Base-by-base conservation (phyloP, 495 filamentous ascomycete genomes). In the Cryomyces minteri region DNA sequence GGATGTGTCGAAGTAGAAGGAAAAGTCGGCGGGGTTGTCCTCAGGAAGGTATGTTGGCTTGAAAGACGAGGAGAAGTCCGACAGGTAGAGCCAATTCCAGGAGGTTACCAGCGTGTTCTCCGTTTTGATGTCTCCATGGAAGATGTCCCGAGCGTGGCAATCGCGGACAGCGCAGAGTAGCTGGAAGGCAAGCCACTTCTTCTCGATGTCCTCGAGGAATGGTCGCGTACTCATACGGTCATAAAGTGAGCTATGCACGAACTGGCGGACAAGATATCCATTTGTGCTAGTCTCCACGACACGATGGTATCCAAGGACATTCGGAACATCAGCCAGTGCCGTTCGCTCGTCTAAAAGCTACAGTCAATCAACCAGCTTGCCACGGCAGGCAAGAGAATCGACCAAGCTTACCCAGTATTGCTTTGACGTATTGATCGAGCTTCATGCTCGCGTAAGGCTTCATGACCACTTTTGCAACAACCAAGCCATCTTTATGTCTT, bases 1-100 rank as follows among this genome's bases (percentile, higher is more conserved):
- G 6, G 88, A 93, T 0, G 82, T 86, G 56, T 96, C 92, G 58
- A 96, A 99, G 61, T 84, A 99, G 56, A 93, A 96, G 0, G 86
- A 92, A 51, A 95, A 96, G 49, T 96, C 86, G 29, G 87, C 88
- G 5, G 92, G 92, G 53, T 99, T 96, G 55, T 96, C 88, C 54
- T 94, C 87, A 12, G 92, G 92, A 32, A 99, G 70, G 60, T 83
- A 90, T 10, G 87, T 86, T 33, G 85, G 88, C 54, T 99, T 99
- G 67, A 93, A 96, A 1, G 83, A 82, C 4, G 84, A 82, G 18
- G 90, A 93, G 60, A 95, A 99, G 58, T 99, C 92, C 4, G 88
- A 76, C 8, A 99, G 74, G 59, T 95, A 96, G 10, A 99, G 77
- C 92, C 92, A 99, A 63, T 96, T 94, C 92, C 92, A 99, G 29